A percentile compares a stretch with the other conserved stretches of the same genome.
Evolutionary conservation across 148 eudicot genomes (phyloP).

Genomic region (Vaccinium corymbosum): DNA sequence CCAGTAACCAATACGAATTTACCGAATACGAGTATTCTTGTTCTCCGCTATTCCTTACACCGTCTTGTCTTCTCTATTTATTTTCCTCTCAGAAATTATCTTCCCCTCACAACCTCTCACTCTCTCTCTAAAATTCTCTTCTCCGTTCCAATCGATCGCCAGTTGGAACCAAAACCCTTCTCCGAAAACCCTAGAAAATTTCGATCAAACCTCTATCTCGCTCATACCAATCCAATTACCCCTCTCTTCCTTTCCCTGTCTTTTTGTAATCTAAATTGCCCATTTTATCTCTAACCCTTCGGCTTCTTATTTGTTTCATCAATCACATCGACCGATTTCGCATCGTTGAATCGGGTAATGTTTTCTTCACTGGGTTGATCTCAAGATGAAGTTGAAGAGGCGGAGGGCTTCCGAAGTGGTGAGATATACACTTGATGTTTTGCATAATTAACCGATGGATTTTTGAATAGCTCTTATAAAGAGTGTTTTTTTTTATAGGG

Average conservation of each 20-base stretch:
- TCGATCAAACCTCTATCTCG: neutral
- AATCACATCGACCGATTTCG: slow-evolving; percentile 24
- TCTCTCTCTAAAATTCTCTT: neutral
- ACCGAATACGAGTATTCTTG: neutral
- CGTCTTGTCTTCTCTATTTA: neutral
- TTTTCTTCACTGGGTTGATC: slow-evolving; percentile 30
- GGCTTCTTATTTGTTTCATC: neutral
- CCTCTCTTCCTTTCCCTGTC: neutral
- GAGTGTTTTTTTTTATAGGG: neutral
- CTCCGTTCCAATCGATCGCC: slow-evolving; percentile 12
- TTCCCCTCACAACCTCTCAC: neutral
- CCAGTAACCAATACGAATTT: too few species aligned
- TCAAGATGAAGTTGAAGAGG: slow-evolving; percentile 67
- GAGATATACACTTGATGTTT: slow-evolving; percentile 14
- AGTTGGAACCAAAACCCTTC: slow-evolving; percentile 17
- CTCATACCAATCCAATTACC: neutral
- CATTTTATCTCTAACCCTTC: too few species aligned
- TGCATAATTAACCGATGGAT: neutral
- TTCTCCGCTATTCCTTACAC: neutral
- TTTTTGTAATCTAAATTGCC: neutral
- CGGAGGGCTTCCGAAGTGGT: slow-evolving; percentile 87
- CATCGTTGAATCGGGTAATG: slow-evolving; percentile 31
- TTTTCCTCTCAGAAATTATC: slow-evolving; percentile 3
- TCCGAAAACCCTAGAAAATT: slow-evolving; percentile 13
- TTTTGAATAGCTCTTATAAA: neutral